phyloP scores from a whole-genome alignment of 2,329 filamentous ascomycete species.

The Cladosporium sphaerospermum region DNA sequence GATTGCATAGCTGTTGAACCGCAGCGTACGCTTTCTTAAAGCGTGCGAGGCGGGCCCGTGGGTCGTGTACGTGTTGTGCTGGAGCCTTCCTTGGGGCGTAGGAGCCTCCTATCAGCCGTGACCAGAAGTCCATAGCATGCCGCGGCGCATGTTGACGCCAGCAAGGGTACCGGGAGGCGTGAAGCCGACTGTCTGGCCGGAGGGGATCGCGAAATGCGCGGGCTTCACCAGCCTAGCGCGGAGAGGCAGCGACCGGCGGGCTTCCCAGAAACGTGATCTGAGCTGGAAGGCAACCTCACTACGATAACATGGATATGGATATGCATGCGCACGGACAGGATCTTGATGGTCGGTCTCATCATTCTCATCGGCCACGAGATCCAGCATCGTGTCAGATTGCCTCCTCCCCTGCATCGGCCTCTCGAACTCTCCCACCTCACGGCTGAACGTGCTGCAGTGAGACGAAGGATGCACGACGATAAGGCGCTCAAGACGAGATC shows the following conservation, averaged over 20 bases:
- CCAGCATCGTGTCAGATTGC: too few relatives aligned
- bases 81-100: slow-evolving; percentile 45
- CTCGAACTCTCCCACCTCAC: too few relatives aligned
- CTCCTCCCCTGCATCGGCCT: too few relatives aligned
- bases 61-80: slow-evolving; percentile 41
- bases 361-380: too few relatives aligned
- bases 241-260: not conserved
- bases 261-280: not conserved
- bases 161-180: not conserved
- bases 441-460: too few relatives aligned
- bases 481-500: too few relatives aligned
- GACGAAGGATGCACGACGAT: too few relatives aligned
- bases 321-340: too few relatives aligned
- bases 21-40: slow-evolving; percentile 58
- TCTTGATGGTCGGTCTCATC: too few relatives aligned
- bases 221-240: slow-evolving; percentile 5
- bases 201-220: not conserved
- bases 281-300: too few relatives aligned
- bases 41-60: slow-evolving; percentile 54
- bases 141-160: slow-evolving; percentile 10
- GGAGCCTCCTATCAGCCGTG: slow-evolving; percentile 55
- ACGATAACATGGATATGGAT: too few relatives aligned
- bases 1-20: slow-evolving; percentile 58
- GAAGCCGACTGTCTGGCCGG: not conserved
- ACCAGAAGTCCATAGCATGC: slow-evolving; percentile 39